Percentiles rank a stretch among this genome's conserved stretches.
These are phyloP conservation scores for Dendryphion nanum DNA, from an alignment of 2,329 filamentous ascomycete genomes.

Conservation along the genomic window DNA sequence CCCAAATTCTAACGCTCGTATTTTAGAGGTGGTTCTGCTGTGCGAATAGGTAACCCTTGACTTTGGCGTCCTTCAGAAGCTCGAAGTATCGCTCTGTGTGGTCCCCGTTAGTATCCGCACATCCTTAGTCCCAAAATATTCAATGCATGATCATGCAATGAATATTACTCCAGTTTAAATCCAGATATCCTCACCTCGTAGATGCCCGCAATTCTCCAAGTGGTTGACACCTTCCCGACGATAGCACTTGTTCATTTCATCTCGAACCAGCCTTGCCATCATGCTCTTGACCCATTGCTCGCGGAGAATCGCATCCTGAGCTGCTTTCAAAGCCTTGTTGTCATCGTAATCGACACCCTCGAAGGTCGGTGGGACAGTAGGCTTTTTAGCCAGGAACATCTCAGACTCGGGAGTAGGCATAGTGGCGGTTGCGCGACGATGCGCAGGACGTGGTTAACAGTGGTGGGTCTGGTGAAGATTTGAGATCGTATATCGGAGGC, in stretches of 20 bases:
- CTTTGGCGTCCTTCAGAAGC: slow-evolving; percentile 71
- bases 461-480: too few species aligned
- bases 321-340: slow-evolving; percentile 75
- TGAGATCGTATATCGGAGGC: too few species aligned
- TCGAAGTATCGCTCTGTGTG: slow-evolving; percentile 72
- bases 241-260: slow-evolving; percentile 86
- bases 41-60: slow-evolving; percentile 76
- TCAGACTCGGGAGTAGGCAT: slow-evolving; percentile 85
- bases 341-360: slow-evolving; percentile 86
- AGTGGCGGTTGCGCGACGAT: too few species aligned
- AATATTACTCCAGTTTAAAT: neutral
- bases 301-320: slow-evolving; percentile 76
- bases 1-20: too few species aligned
- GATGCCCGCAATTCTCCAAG: slow-evolving; percentile 77
- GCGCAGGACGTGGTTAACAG: too few species aligned
- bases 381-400: slow-evolving; percentile 80
- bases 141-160: neutral
- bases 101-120: slow-evolving; percentile 17
- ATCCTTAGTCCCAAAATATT: neutral
- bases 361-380: slow-evolving; percentile 76
- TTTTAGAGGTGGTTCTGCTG: slow-evolving; percentile 73
- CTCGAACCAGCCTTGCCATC: slow-evolving; percentile 80
- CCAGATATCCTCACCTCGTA: slow-evolving; percentile 66
- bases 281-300: slow-evolving; percentile 89
- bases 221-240: slow-evolving; percentile 82